Base-by-base conservation (phyloP, 108 stramenopile genomes). In the Mayamaea pseudoterrestris region DNA sequence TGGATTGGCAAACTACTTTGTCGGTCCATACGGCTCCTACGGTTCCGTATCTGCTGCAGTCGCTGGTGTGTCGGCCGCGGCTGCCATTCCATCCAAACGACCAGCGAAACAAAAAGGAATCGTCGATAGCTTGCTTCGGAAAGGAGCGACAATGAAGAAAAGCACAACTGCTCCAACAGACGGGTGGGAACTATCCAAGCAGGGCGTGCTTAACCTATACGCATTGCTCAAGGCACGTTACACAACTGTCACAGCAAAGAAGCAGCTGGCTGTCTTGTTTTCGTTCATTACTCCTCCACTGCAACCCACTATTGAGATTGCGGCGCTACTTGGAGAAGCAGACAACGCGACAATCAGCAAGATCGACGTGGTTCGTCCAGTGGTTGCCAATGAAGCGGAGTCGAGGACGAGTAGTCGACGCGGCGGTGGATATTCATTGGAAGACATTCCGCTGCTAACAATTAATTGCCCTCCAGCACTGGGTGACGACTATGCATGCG, bases 191-290 rank as follows among this genome's bases (percentile, higher is more conserved):
- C n/a, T 60, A 37, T 60, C 72, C 17, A 65, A 74, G 27, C 72
- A 92, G 49, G 90, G 90, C 12, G 56, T 92, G 6, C 41, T 83
- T 30, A 92, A 87, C 48, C 57, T 92, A 13, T 80, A 81, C 46
- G 58, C 84, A 14, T 55, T 92, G 13, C 64, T 92, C 7, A 75
- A 83, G 54, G 83, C 83, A 40, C 71, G 90, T 23, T 92, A 92
- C 48, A 84, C 78, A 18, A 68, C 74, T 21, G 37, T 52, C 0
- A 68, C 74, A 25, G 74, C 66, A 28, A 92, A 92, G 42, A 61
- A 61, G 49, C 90, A 92, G 50, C 74, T 92, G 43, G 82, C 90
- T 32, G 74, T 92, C 44, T 65, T 92, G n/a, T 92, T 92, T 67
- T 80, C 82, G 0, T 60, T 92, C 51, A 76, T 92, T 41, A 61